These are phyloP conservation scores for Pleurotus ostreatus DNA, from an alignment of 768 basidiomycete genomes.

Conservation along the genomic window DNA sequence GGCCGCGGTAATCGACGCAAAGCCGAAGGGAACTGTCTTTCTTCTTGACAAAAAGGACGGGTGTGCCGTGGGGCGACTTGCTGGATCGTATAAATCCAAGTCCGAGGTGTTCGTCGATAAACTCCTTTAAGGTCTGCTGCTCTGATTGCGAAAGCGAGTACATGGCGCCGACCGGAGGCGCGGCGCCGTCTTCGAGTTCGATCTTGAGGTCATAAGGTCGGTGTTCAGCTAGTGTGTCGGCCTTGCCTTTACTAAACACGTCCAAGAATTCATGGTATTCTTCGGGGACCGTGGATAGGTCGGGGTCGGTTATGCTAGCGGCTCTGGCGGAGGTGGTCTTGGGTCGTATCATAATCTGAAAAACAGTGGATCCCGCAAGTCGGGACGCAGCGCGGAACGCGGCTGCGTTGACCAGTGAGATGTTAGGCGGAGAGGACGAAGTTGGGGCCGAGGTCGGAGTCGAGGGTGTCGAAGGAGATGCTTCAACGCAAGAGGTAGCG, in stretches of 20 bases:
- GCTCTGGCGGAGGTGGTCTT: too few relatives aligned
- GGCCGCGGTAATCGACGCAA: slow-evolving; percentile 18
- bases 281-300: slow-evolving; percentile 14
- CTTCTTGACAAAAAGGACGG: slow-evolving; percentile 22
- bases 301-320: neutral
- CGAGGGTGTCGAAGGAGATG: neutral
- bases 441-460: slow-evolving; percentile 5
- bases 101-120: slow-evolving; percentile 23
- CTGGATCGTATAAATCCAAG: slow-evolving; percentile 23
- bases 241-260: slow-evolving; percentile 20
- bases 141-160: slow-evolving; percentile 24
- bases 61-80: slow-evolving; percentile 15
- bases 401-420: neutral
- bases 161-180: slow-evolving; percentile 8
- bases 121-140: slow-evolving; percentile 19
- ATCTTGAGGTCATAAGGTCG: slow-evolving; percentile 25
- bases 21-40: slow-evolving; percentile 18
- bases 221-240: slow-evolving; percentile 26
- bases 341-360: too few relatives aligned
- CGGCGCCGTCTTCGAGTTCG: neutral
- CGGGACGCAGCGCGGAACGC: neutral
- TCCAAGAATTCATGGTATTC: slow-evolving; percentile 24
- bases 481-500: slow-evolving; percentile 13
- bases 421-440: slow-evolving; percentile 6
- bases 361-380: neutral